These are phyloP conservation scores for Camelina laxa DNA, from an alignment of 345 rosid genomes.

Conservation along the genomic window DNA sequence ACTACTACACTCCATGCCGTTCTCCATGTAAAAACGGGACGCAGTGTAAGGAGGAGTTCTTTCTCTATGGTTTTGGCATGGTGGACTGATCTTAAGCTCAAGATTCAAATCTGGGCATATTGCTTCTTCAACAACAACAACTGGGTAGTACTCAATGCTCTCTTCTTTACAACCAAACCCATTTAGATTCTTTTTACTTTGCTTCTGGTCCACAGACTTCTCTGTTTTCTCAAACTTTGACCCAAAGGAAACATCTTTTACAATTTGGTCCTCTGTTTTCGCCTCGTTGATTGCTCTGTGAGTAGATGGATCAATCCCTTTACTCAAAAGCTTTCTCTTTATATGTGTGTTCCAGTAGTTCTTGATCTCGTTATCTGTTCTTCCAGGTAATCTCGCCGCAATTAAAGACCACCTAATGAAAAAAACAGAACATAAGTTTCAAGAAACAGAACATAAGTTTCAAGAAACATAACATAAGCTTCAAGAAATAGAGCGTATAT, in stretches of 20 bases:
- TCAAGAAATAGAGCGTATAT: not conserved
- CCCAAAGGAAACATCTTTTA: slow-evolving; percentile 34
- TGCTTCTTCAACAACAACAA: slow-evolving; percentile 37
- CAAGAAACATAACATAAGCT: slow-evolving; percentile 6
- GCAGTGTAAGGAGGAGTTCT: slow-evolving; percentile 44
- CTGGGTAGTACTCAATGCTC: slow-evolving; percentile 53
- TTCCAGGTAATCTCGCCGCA: slow-evolving; percentile 80
- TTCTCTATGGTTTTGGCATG: slow-evolving; percentile 53
- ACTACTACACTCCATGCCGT: slow-evolving; percentile 66
- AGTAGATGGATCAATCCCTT: slow-evolving; percentile 81
- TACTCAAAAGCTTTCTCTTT: slow-evolving; percentile 70
- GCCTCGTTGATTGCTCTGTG: slow-evolving; percentile 63
- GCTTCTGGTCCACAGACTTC: slow-evolving; percentile 4
- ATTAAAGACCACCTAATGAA: slow-evolving; percentile 72
- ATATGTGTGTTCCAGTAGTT: slow-evolving; percentile 90
- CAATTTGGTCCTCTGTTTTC: slow-evolving; percentile 19
- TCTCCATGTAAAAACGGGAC: slow-evolving; percentile 61
- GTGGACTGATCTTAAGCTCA: slow-evolving; percentile 87
- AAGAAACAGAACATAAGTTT: slow-evolving; percentile 8
- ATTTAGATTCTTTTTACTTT: not conserved
- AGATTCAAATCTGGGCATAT: slow-evolving; percentile 83
- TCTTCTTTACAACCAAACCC: slow-evolving; percentile 53
- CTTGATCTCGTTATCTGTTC: slow-evolving; percentile 88
- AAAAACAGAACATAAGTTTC: slow-evolving; percentile 5
- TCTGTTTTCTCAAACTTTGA: slow-evolving; percentile 22